Base-by-base conservation (phyloP, 2,329 filamentous ascomycete species). In the Dactylellina sp. region DNA sequence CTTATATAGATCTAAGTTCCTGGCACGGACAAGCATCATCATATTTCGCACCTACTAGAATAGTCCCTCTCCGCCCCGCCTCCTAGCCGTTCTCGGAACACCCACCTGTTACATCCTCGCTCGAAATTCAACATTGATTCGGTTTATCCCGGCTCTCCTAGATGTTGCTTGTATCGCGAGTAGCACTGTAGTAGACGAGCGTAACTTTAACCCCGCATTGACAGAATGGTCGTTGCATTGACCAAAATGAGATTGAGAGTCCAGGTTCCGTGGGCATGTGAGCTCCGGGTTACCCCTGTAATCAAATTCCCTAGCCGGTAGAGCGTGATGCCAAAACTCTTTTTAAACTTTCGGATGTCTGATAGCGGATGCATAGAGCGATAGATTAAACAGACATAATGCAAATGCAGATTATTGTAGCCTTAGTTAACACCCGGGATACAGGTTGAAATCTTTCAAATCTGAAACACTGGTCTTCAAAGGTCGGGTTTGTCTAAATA, bases 1-100 rank as follows among this genome's bases (percentile, higher is more conserved):
- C 37, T 57, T 57, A 57, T 44, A 57, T 57, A 39, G 24, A 12
- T 16, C 1, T n/a, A n/a, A n/a, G n/a, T n/a, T n/a, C n/a, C n/a
- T n/a, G n/a, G n/a, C n/a, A 32, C 9, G 5, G 4, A 32, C 28
- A 32, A 32, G 4, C 28, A 9, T 32, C 28, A 32, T 4, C 4
- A 32, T 32, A 9, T 47, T 49, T 60, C 39, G 56, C 42, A 60
- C 56, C 56, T 60, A 47, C 56, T 42, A 5, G n/a, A 60, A 60
- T 49, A 44, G 37, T 25, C 35, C 18, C 5, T 25, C 14, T 18
- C 7, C 6, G 1, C 18, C 18, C 37, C 5, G 6, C 25, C 2
- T 22, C 53, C 44, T 57, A 14, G 12, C 53, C 53, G 18, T 44
- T 57, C 39, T 44, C 2, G 32, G 35, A 7, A 44, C 4, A 57